Conservation (phyloP, 352 stramenopile species). For the Phytophthora pluvialis region DNA sequence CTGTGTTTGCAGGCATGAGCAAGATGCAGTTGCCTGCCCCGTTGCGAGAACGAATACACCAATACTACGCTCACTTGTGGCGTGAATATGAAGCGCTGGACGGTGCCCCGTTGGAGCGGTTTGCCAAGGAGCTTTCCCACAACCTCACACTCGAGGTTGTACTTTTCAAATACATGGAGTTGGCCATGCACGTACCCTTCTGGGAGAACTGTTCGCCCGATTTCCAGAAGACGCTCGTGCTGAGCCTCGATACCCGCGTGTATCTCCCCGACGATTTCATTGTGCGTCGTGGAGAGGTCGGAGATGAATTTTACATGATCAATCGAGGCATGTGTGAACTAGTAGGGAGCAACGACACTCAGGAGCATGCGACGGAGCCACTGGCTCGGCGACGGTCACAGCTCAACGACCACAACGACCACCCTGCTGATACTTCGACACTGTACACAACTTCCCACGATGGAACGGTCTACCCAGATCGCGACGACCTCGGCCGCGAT, state of each 20-base stretch:
- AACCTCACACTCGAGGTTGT: slow-evolving; percentile 71
- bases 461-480: slow-evolving; percentile 26
- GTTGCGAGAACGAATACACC: slow-evolving; percentile 66
- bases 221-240: slow-evolving; percentile 63
- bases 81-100: slow-evolving; percentile 72
- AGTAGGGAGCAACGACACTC: slow-evolving; percentile 23
- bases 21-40: slow-evolving; percentile 55
- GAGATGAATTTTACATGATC: slow-evolving; percentile 72
- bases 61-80: slow-evolving; percentile 78
- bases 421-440: slow-evolving; percentile 21
- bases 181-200: slow-evolving; percentile 55
- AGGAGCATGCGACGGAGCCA: slow-evolving; percentile 31
- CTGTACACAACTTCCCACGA: slow-evolving; percentile 34
- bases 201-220: slow-evolving; percentile 51
- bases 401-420: slow-evolving; percentile 9
- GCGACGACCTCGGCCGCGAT: slow-evolving; percentile 12
- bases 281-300: slow-evolving; percentile 53
- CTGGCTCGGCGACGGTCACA: slow-evolving; percentile 24
- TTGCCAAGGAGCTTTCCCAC: slow-evolving; percentile 63
- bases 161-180: slow-evolving; percentile 75
- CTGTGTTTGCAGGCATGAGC: slow-evolving; percentile 54
- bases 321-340: slow-evolving; percentile 59
- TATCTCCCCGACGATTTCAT: slow-evolving; percentile 73
- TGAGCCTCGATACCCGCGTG: slow-evolving; percentile 53
- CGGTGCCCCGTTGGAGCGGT: slow-evolving; percentile 46